Percentiles rank a stretch among this genome's conserved stretches.
These are phyloP conservation scores for Geotrichum europaeum DNA, from an alignment of 1,139 yeast species.

Conservation along the genomic window DNA sequence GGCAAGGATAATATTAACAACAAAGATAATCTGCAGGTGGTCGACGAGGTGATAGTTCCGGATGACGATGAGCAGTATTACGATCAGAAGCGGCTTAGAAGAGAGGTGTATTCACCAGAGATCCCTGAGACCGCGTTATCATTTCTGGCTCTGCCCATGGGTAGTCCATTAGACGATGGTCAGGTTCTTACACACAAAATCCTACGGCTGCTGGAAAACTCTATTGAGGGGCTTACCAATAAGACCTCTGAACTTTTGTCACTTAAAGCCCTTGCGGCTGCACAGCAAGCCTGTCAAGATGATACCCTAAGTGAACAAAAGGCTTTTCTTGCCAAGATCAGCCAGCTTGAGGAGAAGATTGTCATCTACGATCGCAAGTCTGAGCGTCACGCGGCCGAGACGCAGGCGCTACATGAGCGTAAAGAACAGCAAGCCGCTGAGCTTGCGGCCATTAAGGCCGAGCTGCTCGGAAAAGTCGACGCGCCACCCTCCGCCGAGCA, in stretches of 20 bases:
- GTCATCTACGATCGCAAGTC: slow-evolving; percentile 27
- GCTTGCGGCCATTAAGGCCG: slow-evolving; percentile 8
- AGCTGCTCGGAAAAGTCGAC: not conserved
- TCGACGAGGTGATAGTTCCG: slow-evolving; percentile 1
- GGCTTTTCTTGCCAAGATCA: slow-evolving; percentile 30
- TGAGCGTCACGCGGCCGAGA: slow-evolving; percentile 23
- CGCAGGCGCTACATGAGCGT: slow-evolving; percentile 7
- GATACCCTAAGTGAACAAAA: slow-evolving; percentile 38
- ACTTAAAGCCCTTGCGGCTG: slow-evolving; percentile 31
- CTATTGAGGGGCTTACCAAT: slow-evolving; percentile 22
- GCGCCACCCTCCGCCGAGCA: not conserved
- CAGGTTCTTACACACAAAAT: slow-evolving; percentile 47
- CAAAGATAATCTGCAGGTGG: not conserved
- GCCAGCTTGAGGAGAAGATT: slow-evolving; percentile 26
- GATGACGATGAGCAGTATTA: slow-evolving; percentile 40
- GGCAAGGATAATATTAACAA: slow-evolving; percentile 33
- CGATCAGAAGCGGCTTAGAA: slow-evolving; percentile 57
- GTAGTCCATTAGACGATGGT: slow-evolving; percentile 43
- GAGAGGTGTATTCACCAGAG: slow-evolving; percentile 38
- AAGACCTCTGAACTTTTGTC: slow-evolving; percentile 32
- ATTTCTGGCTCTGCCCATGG: slow-evolving; percentile 16
- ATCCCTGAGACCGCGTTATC: slow-evolving; percentile 17
- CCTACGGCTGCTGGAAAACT: slow-evolving; percentile 35
- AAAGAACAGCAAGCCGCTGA: slow-evolving; percentile 11
- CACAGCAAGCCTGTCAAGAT: slow-evolving; percentile 26